These are phyloP conservation scores for Ciborinia camelliae DNA, from an alignment of 2,329 filamentous ascomycete species.

Conservation along the genomic window DNA sequence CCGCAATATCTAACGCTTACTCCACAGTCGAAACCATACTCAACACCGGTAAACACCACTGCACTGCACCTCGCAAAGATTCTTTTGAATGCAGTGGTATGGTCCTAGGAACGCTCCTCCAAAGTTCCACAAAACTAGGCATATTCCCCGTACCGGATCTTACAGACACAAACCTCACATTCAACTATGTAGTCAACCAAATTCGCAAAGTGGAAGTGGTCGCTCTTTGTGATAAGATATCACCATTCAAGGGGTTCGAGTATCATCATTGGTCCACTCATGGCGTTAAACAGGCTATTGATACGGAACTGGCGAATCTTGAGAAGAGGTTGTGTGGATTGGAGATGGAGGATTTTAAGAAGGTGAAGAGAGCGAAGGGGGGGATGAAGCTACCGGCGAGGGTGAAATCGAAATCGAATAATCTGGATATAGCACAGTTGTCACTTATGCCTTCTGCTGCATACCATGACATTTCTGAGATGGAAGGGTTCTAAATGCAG, in stretches of 20 bases:
- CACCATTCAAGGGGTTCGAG: not conserved
- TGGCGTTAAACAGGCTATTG: constrained; percentile 8
- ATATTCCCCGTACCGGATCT: constrained; percentile 17
- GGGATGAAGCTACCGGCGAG: not conserved
- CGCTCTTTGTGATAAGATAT: constrained; percentile 8
- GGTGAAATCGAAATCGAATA: not conserved
- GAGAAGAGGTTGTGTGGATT: not conserved
- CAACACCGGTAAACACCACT: constrained; percentile 2
- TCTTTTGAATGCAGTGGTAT: constrained; percentile 14
- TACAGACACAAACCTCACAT: not conserved
- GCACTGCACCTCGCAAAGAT: not conserved
- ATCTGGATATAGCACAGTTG: not conserved
- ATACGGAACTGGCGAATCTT: not conserved
- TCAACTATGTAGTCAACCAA: not conserved
- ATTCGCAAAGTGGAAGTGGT: constrained; percentile 11
- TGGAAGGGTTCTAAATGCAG: too few relatives aligned
- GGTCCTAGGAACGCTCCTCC: constrained; percentile 4
- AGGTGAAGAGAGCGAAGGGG: not conserved
- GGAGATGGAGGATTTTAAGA: constrained; percentile 4
- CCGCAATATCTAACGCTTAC: constrained; percentile 6
- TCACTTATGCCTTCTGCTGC: not conserved
- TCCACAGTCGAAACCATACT: not conserved
- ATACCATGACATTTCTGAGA: not conserved
- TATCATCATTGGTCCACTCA: constrained; percentile 13
- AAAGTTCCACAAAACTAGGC: constrained; percentile 2